Conservation (phyloP, 2,329 filamentous ascomycete genomes). For the Elsinoe ampelina region DNA sequence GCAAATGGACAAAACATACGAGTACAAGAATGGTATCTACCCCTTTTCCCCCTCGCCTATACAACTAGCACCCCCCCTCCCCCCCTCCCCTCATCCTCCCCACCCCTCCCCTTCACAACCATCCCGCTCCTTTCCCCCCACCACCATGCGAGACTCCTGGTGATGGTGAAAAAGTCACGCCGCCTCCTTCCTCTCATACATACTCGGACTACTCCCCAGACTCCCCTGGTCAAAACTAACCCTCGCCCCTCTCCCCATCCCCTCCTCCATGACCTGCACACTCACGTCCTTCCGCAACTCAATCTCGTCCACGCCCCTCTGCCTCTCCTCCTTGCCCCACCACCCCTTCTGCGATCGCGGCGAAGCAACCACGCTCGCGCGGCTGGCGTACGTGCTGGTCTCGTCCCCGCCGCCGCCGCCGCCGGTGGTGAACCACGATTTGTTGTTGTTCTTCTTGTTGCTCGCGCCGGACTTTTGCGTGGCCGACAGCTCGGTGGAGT, state of each 20-base stretch:
- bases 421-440: slow-evolving; percentile 10
- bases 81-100: not conserved
- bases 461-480: not conserved
- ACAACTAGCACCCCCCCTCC: not conserved
- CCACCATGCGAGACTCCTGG: not conserved
- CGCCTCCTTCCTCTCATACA: not conserved
- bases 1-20: no score
- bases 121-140: not conserved
- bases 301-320: slow-evolving; percentile 4
- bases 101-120: not conserved
- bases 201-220: not conserved
- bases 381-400: not conserved
- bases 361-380: not conserved
- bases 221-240: not conserved
- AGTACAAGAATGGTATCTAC: not conserved
- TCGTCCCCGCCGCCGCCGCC: not conserved
- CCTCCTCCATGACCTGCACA: slow-evolving; percentile 8
- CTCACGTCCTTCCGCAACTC: slow-evolving; percentile 11
- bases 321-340: not conserved
- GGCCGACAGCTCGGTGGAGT: not conserved
- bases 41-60: not conserved
- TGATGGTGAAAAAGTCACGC: slow-evolving; percentile 2
- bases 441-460: slow-evolving; percentile 5
- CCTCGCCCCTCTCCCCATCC: slow-evolving; percentile 28
- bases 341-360: not conserved